Conservation (phyloP, 1,139 yeast genomes). For the Pichia sp. region DNA sequence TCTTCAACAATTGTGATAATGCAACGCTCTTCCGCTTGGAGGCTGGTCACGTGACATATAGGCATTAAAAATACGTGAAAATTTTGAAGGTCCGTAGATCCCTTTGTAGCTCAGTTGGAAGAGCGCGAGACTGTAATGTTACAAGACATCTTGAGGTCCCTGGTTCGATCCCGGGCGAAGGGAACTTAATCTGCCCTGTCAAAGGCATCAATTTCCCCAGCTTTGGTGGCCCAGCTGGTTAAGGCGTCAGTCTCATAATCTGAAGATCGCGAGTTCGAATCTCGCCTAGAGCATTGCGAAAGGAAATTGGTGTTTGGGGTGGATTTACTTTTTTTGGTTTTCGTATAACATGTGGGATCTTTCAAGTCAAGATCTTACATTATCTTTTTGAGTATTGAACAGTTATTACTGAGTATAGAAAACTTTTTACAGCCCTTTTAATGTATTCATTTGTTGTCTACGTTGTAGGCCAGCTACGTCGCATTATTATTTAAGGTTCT, state of each 20-base stretch:
- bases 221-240: slow-evolving; percentile 24
- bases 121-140: slow-evolving; percentile 18
- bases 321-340: neutral
- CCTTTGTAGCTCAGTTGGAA: slow-evolving; percentile 20
- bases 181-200: slow-evolving; percentile 3
- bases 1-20: no score
- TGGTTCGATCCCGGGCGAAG: slow-evolving; percentile 19
- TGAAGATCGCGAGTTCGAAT: slow-evolving; percentile 23
- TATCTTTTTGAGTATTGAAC: neutral
- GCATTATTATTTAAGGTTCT: neutral
- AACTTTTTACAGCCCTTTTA: neutral
- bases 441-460: neutral
- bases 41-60: no score
- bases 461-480: no score
- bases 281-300: slow-evolving; percentile 19
- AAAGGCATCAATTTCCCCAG: neutral
- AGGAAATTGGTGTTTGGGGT: neutral
- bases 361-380: no score
- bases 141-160: slow-evolving; percentile 18
- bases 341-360: neutral
- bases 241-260: slow-evolving; percentile 24
- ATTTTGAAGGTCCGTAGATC: no score
- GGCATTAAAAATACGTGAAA: no score
- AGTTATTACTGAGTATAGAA: neutral
- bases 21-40: no score